Evolutionary conservation across 1,284 basidiomycete genomes (phyloP).

Genomic region (Melampsora americana): DNA sequence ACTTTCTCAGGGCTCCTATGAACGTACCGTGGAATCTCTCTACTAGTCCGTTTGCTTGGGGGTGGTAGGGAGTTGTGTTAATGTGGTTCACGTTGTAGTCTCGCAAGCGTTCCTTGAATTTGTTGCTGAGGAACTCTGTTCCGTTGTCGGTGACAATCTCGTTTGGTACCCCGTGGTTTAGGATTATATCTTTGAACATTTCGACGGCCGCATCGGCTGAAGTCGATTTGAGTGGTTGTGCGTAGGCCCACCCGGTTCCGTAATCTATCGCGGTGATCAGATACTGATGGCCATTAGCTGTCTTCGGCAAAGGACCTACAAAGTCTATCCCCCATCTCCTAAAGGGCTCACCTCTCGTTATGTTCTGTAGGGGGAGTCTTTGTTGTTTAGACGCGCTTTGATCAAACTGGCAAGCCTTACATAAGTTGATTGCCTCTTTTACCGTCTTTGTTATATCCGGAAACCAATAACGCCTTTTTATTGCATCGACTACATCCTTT

Average conservation of each 20-base stretch:
- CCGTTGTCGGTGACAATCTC: conserved; percentile 26
- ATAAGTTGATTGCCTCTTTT: background rate
- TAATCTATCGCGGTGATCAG: conserved; percentile 19
- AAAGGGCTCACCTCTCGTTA: background rate
- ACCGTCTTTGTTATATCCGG: background rate
- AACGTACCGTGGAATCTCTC: conserved; percentile 30
- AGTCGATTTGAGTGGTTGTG: background rate
- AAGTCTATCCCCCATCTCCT: no score
- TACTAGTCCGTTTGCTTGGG: conserved; percentile 26
- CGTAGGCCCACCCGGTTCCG: conserved; percentile 28
- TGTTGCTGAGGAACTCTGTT: background rate
- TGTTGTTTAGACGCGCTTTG: background rate
- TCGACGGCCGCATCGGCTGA: conserved; percentile 3
- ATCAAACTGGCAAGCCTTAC: conserved; percentile 15
- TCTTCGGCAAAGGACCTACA: conserved; percentile 19
- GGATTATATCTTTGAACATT: background rate
- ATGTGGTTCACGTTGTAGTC: conserved; percentile 15
- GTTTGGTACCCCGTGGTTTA: conserved; percentile 13
- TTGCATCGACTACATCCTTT: background rate
- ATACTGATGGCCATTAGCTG: conserved; percentile 6
- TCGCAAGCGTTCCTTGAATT: background rate
- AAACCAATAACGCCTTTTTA: background rate
- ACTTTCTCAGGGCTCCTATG: background rate
- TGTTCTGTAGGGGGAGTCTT: conserved; percentile 4
- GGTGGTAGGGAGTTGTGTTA: conserved; percentile 11